Evolutionary conservation across 805 yeast species (phyloP).

Genomic region (Myxozyma mucilagina): DNA sequence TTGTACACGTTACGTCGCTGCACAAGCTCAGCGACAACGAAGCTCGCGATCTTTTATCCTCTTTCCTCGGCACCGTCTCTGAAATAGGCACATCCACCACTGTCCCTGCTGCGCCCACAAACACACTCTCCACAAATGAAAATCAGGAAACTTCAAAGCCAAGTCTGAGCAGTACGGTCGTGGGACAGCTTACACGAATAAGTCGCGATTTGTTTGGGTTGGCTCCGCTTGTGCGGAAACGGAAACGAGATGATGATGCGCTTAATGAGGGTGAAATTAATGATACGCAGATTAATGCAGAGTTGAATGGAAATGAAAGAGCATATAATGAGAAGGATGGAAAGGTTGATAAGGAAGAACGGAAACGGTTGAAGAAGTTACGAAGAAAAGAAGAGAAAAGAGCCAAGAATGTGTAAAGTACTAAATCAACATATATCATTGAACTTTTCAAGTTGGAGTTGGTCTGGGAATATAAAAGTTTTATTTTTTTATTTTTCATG

Average conservation of each 20-base stretch:
- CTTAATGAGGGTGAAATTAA: background rate
- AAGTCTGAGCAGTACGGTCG: slow-evolving; percentile 45
- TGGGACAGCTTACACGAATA: slow-evolving; percentile 67
- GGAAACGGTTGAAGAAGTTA: slow-evolving; percentile 28
- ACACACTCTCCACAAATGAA: background rate
- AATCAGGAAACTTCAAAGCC: background rate
- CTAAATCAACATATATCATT: background rate
- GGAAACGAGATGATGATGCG: slow-evolving; percentile 14
- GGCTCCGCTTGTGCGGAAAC: slow-evolving; percentile 52
- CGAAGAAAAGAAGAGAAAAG: slow-evolving; percentile 25
- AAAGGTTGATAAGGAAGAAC: slow-evolving; percentile 23
- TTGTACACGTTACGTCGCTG: slow-evolving; percentile 31
- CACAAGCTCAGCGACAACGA: slow-evolving; percentile 31
- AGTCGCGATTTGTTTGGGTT: slow-evolving; percentile 79
- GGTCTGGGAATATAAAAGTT: background rate
- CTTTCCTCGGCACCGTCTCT: slow-evolving; percentile 38
- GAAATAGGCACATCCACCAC: slow-evolving; percentile 32
- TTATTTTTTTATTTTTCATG: background rate
- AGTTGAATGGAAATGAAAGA: background rate
- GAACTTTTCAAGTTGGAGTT: background rate
- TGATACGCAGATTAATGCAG: background rate
- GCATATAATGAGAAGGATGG: slow-evolving; percentile 5
- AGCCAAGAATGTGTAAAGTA: background rate
- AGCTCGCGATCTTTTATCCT: slow-evolving; percentile 34
- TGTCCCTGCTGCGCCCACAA: background rate